Conservation (phyloP, 2,329 filamentous ascomycete genomes). For the Aspergillus jensenii region DNA sequence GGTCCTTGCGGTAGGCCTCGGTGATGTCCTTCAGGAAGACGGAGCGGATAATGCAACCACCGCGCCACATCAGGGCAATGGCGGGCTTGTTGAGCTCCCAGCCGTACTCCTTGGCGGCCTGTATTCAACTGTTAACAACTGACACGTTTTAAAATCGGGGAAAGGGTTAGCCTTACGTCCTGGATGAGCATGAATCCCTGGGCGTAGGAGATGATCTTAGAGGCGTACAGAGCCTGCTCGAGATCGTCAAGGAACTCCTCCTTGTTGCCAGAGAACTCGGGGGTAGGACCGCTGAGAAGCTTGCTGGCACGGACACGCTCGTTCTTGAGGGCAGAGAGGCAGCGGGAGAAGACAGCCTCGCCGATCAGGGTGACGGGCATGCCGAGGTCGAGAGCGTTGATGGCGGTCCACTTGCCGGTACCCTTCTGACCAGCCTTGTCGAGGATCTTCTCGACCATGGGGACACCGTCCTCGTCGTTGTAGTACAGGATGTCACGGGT, state of each 20-base stretch:
- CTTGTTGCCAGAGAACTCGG: constrained; percentile 85
- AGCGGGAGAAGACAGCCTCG: constrained; percentile 93
- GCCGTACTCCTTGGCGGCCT: constrained; percentile 91
- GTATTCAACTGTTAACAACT: constrained; percentile 17
- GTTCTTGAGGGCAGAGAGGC: constrained; percentile 88
- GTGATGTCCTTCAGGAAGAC: constrained; percentile 99
- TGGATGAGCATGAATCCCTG: constrained; percentile 99
- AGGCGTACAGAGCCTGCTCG: constrained; percentile 97
- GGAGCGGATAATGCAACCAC: constrained; percentile 99
- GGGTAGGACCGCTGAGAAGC: constrained; percentile 74
- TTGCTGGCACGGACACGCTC: constrained; percentile 82
- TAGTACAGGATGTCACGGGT: constrained; percentile 98
- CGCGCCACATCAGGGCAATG: constrained; percentile 99
- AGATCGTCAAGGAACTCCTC: constrained; percentile 93
- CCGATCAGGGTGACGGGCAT: constrained; percentile 98
- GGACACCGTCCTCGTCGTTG: constrained; percentile 88
- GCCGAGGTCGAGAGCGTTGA: constrained; percentile 96
- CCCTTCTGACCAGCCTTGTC: constrained; percentile 99
- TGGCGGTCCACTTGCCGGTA: constrained; percentile 99
- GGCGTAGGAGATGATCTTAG: constrained; percentile 99
- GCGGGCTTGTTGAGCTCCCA: constrained; percentile 99
- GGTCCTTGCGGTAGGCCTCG: constrained; percentile 89
- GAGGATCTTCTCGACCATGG: constrained; percentile 97
- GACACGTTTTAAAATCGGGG: neutral
- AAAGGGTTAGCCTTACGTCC: constrained; percentile 62